Percentiles rank a stretch among this genome's conserved stretches.
These are phyloP conservation scores for Fusarium cyanostomum DNA, from an alignment of 2,329 filamentous ascomycete species.

Conservation along the genomic window DNA sequence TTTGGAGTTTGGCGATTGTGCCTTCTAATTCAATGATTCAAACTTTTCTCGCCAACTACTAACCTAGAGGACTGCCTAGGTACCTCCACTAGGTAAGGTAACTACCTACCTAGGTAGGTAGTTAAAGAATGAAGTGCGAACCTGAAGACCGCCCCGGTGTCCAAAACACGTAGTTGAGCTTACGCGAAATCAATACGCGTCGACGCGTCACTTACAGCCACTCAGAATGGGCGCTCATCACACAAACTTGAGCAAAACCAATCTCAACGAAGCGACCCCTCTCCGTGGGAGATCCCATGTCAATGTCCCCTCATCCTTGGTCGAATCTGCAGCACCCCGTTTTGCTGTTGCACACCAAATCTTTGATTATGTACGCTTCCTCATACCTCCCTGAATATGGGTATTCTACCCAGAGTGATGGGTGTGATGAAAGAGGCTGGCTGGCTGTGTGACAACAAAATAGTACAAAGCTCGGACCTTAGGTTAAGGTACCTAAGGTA, in stretches of 20 bases:
- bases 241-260: conserved; percentile 11
- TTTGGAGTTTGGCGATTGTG: not conserved
- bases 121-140: not conserved
- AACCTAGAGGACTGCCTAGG: not conserved
- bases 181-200: conserved; percentile 23
- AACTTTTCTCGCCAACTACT: conserved; percentile 18
- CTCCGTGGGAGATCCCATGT: not conserved
- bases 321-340: conserved; percentile 8
- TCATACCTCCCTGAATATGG: conserved; percentile 1
- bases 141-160: conserved; percentile 5
- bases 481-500: not conserved
- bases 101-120: not conserved
- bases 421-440: conserved; percentile 22
- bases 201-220: conserved; percentile 26
- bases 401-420: conserved; percentile 16
- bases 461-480: not conserved
- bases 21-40: conserved; percentile 1
- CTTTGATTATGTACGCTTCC: not conserved
- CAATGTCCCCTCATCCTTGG: not conserved
- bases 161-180: conserved; percentile 5
- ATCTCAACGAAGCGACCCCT: not conserved
- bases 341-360: not conserved
- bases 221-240: conserved; percentile 4
- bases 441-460: conserved; percentile 1
- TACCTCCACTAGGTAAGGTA: too few relatives aligned